Percentiles rank a stretch among this genome's conserved stretches.
Conservation (phyloP, 2,329 filamentous ascomycete genomes). For the Fusarium sp. region DNA sequence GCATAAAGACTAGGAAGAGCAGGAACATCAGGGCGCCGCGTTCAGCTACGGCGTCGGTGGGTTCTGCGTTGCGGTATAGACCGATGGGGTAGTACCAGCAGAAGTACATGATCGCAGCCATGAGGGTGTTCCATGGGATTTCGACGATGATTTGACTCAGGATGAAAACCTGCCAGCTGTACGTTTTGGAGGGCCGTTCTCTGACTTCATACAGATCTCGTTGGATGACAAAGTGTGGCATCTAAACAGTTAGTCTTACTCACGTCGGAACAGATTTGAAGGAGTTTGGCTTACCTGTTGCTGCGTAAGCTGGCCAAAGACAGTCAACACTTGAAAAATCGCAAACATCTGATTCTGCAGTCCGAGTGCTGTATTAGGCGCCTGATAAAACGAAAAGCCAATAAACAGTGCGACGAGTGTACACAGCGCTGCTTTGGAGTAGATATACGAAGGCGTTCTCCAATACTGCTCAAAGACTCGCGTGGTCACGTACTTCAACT, state of each 20-base stretch:
- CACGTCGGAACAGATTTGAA: accelerated
- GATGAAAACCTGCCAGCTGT: conserved; percentile 74
- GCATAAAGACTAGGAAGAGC: conserved; percentile 69
- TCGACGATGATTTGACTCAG: conserved; percentile 74
- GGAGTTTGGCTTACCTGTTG: conserved; percentile 48
- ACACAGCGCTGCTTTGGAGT: conserved; percentile 58
- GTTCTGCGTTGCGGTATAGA: conserved; percentile 66
- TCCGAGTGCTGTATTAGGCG: conserved; percentile 66
- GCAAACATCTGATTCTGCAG: conserved; percentile 77
- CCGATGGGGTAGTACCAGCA: conserved; percentile 78
- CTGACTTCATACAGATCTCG: conserved; percentile 74
- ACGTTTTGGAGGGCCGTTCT: conserved; percentile 73
- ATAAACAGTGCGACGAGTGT: conserved; percentile 46
- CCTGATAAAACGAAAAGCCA: conserved; percentile 73
- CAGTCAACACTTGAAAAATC: conserved; percentile 71
- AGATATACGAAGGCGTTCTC: conserved; percentile 66
- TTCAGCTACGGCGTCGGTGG: conserved; percentile 58
- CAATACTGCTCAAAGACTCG: conserved; percentile 49
- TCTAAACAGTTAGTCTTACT: conserved; percentile 40
- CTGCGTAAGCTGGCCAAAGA: conserved; percentile 70
- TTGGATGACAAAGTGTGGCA: conserved; percentile 77
- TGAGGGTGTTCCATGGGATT: conserved; percentile 74
- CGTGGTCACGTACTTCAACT: conserved; percentile 49
- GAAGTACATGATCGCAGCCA: conserved; percentile 71
- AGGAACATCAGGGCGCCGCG: conserved; percentile 72